Conservation (phyloP, 2,329 filamentous ascomycete species). For the Alternaria arborescens region DNA sequence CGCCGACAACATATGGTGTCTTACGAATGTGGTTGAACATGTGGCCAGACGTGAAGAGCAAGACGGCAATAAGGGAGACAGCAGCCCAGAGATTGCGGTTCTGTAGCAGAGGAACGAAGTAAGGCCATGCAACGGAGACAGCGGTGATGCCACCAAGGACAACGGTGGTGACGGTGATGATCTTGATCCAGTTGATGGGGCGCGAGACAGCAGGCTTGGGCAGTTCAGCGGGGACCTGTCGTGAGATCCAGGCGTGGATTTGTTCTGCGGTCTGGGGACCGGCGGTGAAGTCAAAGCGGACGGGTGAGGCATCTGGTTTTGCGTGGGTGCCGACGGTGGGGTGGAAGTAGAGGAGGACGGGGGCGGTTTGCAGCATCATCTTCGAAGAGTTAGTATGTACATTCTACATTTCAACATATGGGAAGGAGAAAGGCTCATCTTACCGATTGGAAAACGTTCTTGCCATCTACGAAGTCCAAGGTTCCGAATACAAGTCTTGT, state of each 20-base stretch:
- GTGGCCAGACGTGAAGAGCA: constrained; percentile 94
- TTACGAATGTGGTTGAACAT: constrained; percentile 99
- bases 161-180: constrained; percentile 72
- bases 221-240: constrained; percentile 72
- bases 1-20: constrained; percentile 87
- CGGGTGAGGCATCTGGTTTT: constrained; percentile 70
- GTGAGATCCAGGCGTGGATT: constrained; percentile 79
- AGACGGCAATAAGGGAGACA: constrained; percentile 84
- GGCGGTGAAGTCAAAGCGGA: constrained; percentile 83
- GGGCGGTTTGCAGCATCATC: constrained; percentile 93
- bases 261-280: constrained; percentile 79
- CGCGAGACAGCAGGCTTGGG: constrained; percentile 81
- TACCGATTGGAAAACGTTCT: constrained; percentile 86
- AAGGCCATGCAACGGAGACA: constrained; percentile 76
- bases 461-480: constrained; percentile 87
- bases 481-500: constrained; percentile 81
- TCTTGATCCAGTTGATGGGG: constrained; percentile 86
- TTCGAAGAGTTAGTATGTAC: constrained; percentile 50
- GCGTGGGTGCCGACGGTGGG: constrained; percentile 85
- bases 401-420: not conserved
- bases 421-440: constrained; percentile 23
- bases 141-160: constrained; percentile 74
- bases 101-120: constrained; percentile 80
- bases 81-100: constrained; percentile 96
- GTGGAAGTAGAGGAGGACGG: constrained; percentile 85